phyloP scores from a whole-genome alignment of 108 stramenopile genomes.

The Nannochloropsis salina region DNA sequence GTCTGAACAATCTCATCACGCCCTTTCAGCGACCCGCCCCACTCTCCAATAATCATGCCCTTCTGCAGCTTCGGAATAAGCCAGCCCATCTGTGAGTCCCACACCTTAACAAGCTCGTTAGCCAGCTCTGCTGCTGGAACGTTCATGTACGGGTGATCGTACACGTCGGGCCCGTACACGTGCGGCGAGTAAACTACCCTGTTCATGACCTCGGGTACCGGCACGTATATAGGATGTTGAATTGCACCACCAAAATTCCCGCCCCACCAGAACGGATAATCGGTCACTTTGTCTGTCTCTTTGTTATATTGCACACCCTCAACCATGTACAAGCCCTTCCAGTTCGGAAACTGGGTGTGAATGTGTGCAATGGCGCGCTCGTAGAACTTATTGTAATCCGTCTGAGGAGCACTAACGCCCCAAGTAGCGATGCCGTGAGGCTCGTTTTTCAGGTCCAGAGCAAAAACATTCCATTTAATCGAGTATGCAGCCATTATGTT shows the following conservation, averaged over 20 bases:
- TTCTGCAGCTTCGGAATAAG: conserved; percentile 4
- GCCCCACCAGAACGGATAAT: conserved; percentile 17
- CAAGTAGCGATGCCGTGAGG: conserved; percentile 14
- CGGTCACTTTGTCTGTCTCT: not conserved
- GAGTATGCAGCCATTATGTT: not conserved
- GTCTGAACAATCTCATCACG: not conserved
- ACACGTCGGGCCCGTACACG: not conserved
- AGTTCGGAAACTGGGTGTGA: not conserved
- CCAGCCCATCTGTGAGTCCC: conserved; percentile 15
- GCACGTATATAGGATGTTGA: not conserved
- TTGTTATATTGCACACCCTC: conserved; percentile 6
- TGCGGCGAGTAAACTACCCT: not conserved
- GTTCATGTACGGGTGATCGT: not conserved
- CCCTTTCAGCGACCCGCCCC: not conserved
- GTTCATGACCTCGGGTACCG: not conserved
- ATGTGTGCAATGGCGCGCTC: not conserved
- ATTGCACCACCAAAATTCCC: not conserved
- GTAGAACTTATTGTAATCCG: conserved; percentile 16
- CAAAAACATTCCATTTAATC: conserved; percentile 7
- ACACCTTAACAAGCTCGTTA: conserved; percentile 7
- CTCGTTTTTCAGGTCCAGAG: conserved; percentile 8
- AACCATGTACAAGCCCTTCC: not conserved
- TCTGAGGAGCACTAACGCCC: not conserved
- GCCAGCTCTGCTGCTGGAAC: not conserved
- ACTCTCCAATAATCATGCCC: conserved; percentile 8